Percentiles rank a stretch among this genome's conserved stretches.
phyloP scores from a whole-genome alignment of 2,329 filamentous ascomycete species.

The Arthrobotrys megalospora region DNA sequence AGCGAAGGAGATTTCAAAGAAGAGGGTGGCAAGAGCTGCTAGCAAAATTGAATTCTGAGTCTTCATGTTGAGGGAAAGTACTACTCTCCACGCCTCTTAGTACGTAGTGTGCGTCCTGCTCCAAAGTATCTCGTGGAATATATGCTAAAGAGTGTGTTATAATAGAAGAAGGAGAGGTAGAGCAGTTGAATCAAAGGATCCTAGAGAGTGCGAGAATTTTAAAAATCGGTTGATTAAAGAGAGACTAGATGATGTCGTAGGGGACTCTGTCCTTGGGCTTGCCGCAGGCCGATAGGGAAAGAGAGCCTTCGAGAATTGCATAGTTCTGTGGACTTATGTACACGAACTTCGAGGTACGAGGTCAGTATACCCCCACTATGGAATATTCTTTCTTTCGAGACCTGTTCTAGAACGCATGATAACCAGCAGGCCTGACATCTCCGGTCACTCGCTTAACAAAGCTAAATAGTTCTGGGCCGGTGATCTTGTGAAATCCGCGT shows the following conservation, averaged over 20 bases:
- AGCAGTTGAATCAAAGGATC: too few species aligned
- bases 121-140: background rate
- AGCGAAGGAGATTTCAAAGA: constrained; percentile 18
- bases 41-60: background rate
- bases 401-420: constrained; percentile 7
- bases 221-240: background rate
- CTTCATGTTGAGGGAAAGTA: constrained; percentile 21
- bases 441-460: constrained; percentile 17
- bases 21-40: constrained; percentile 6
- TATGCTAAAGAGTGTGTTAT: background rate
- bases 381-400: constrained; percentile 14
- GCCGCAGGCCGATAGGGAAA: background rate
- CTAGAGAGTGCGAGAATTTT: too few species aligned
- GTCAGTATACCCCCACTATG: background rate
- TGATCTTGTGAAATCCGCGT: background rate
- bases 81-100: too few species aligned
- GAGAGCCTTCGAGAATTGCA: background rate
- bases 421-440: constrained; percentile 6
- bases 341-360: background rate
- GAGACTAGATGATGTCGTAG: background rate
- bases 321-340: background rate
- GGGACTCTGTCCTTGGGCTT: background rate
- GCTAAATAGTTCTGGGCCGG: constrained; percentile 3
- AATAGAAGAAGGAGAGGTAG: too few species aligned
- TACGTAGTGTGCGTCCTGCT: too few species aligned